A percentile compares a stretch with the other conserved stretches of the same genome.
phyloP scores from a whole-genome alignment of 2,329 filamentous ascomycete species.

The Aspergillus caelatus region DNA sequence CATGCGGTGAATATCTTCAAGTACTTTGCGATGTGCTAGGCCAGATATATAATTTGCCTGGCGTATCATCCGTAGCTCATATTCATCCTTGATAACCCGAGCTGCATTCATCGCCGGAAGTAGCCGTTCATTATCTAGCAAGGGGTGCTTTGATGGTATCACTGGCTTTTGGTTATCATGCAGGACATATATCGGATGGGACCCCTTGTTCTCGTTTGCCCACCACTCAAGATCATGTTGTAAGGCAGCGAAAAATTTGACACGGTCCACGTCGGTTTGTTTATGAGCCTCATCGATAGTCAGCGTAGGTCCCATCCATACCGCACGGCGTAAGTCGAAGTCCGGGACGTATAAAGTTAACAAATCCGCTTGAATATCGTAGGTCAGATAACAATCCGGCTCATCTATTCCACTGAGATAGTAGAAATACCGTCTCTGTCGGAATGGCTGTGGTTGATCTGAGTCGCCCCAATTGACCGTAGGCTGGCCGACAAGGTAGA shows the following conservation, averaged over 20 bases:
- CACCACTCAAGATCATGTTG: constrained; percentile 52
- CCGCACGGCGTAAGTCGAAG: constrained; percentile 56
- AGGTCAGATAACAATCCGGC: constrained; percentile 59
- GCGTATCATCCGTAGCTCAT: constrained; percentile 72
- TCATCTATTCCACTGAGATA: constrained; percentile 60
- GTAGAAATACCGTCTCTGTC: constrained; percentile 65
- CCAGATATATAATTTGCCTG: constrained; percentile 72
- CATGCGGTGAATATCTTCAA: constrained; percentile 64
- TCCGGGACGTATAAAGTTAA: constrained; percentile 75
- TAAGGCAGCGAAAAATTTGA: constrained; percentile 59
- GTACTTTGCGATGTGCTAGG: constrained; percentile 66
- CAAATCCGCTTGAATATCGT: constrained; percentile 61
- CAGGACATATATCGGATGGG: constrained; percentile 39
- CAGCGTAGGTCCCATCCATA: constrained; percentile 48
- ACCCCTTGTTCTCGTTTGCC: constrained; percentile 28
- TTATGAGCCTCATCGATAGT: constrained; percentile 59
- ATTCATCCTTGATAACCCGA: constrained; percentile 73
- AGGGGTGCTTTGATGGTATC: constrained; percentile 20
- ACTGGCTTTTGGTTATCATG: constrained; percentile 40
- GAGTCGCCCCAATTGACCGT: constrained; percentile 59
- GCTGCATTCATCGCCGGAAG: constrained; percentile 65
- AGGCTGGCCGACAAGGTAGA: constrained; percentile 59
- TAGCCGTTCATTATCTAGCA: constrained; percentile 33
- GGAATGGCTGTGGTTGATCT: constrained; percentile 59
- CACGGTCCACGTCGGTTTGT: constrained; percentile 70